phyloP scores from a whole-genome alignment of 1,284 basidiomycete genomes.

The Tranzscheliella williamsii region DNA sequence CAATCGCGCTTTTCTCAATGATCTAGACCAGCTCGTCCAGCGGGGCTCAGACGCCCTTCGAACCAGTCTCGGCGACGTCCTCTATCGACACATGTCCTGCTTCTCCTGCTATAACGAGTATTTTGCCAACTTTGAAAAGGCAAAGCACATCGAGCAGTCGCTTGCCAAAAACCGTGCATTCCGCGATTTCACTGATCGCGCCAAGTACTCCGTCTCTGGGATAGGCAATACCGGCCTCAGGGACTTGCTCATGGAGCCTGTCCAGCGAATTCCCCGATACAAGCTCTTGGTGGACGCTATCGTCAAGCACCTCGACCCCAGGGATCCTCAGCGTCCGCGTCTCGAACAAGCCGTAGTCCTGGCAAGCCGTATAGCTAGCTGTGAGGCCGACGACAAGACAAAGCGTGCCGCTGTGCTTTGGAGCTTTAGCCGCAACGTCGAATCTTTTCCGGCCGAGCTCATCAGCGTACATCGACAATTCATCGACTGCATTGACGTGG shows the following conservation, averaged over 20 bases:
- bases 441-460: slow-evolving; percentile 75
- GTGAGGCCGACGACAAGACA: slow-evolving; percentile 89
- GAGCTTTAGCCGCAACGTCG: slow-evolving; percentile 80
- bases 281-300: slow-evolving; percentile 81
- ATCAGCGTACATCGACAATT: slow-evolving; percentile 75
- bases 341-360: slow-evolving; percentile 83
- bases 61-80: slow-evolving; percentile 78
- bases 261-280: slow-evolving; percentile 96
- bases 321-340: slow-evolving; percentile 64
- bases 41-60: slow-evolving; percentile 67
- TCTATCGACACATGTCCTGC: slow-evolving; percentile 65
- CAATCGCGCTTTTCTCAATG: slow-evolving; percentile 80
- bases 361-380: slow-evolving; percentile 86
- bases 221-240: slow-evolving; percentile 75
- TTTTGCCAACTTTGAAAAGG: slow-evolving; percentile 89
- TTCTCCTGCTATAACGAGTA: slow-evolving; percentile 91
- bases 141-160: slow-evolving; percentile 82
- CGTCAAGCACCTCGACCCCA: slow-evolving; percentile 40
- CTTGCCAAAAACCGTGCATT: slow-evolving; percentile 80
- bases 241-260: slow-evolving; percentile 97
- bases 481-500: slow-evolving; percentile 90
- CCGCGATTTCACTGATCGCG: slow-evolving; percentile 71
- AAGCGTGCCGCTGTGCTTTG: slow-evolving; percentile 86
- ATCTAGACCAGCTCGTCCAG: slow-evolving; percentile 69
- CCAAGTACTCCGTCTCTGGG: slow-evolving; percentile 84